Conservation (phyloP, 164 flowering plant species). For the Chimonanthus praecox region DNA sequence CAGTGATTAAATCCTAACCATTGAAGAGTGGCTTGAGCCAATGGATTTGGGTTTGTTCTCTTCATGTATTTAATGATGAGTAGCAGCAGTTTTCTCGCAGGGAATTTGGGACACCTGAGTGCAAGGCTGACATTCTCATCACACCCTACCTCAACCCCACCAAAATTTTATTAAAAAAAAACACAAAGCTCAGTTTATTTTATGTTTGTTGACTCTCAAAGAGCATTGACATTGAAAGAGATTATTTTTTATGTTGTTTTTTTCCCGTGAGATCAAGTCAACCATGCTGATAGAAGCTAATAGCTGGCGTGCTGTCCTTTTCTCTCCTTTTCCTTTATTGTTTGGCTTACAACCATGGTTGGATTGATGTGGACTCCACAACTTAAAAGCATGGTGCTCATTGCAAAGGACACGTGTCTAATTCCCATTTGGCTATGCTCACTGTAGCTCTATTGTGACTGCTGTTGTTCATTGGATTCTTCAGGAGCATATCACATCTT, state of each 20-base stretch:
- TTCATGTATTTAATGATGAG: no score
- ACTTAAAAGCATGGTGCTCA: conserved; percentile 4
- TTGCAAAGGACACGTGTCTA: conserved; percentile 2
- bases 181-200: background rate
- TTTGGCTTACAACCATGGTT: background rate
- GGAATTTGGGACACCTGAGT: background rate
- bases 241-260: background rate
- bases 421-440: background rate
- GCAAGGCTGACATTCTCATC: background rate
- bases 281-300: background rate
- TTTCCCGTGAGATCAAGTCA: background rate
- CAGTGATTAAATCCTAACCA: no score
- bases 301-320: conserved; percentile 3
- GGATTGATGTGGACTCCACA: background rate
- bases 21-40: no score
- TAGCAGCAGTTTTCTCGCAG: no score
- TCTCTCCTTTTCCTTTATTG: background rate
- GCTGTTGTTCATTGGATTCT: conserved; percentile 1
- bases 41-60: no score
- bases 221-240: background rate
- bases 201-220: background rate
- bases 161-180: background rate
- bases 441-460: background rate
- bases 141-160: background rate
- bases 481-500: background rate